Evolutionary conservation across 192 early-diverging fungal genomes (phyloP).

Genomic region (Rhizophagus sp.): DNA sequence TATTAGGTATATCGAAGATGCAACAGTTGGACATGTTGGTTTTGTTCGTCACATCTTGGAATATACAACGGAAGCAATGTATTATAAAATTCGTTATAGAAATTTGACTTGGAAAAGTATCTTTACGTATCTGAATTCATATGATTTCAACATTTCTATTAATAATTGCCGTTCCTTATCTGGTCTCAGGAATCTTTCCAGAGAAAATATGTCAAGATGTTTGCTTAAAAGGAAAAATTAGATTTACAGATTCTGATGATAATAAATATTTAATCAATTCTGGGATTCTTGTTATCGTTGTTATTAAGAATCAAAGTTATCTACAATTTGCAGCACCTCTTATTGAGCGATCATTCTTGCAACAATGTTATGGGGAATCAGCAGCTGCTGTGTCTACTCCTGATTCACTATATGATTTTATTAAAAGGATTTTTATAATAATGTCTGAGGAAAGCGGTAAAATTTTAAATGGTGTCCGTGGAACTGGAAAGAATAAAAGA

Average conservation of each 20-base stretch:
- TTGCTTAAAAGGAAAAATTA: not conserved
- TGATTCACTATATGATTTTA: slow-evolving; percentile 11
- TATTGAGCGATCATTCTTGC: slow-evolving; percentile 16
- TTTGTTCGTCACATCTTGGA: not conserved
- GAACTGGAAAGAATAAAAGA: not conserved
- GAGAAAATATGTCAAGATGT: not conserved
- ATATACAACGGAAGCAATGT: no score
- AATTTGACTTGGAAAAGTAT: not conserved
- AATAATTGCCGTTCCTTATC: not conserved
- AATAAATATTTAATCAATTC: no score
- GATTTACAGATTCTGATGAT: no score
- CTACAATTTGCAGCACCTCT: no score
- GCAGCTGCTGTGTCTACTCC: not conserved
- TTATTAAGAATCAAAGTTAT: no score
- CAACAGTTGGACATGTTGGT: slow-evolving; percentile 1
- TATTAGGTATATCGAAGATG: not conserved
- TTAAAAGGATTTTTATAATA: slow-evolving; percentile 11
- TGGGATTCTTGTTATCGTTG: no score
- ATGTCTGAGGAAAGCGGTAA: slow-evolving; percentile 3
- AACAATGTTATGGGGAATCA: slow-evolving; percentile 1
- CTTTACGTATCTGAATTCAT: not conserved
- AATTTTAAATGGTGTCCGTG: not conserved
- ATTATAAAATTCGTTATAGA: no score
- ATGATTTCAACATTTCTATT: not conserved
- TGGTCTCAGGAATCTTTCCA: not conserved